phyloP scores from a whole-genome alignment of 1,284 basidiomycete species.

The Laetiporus sulphureus region DNA sequence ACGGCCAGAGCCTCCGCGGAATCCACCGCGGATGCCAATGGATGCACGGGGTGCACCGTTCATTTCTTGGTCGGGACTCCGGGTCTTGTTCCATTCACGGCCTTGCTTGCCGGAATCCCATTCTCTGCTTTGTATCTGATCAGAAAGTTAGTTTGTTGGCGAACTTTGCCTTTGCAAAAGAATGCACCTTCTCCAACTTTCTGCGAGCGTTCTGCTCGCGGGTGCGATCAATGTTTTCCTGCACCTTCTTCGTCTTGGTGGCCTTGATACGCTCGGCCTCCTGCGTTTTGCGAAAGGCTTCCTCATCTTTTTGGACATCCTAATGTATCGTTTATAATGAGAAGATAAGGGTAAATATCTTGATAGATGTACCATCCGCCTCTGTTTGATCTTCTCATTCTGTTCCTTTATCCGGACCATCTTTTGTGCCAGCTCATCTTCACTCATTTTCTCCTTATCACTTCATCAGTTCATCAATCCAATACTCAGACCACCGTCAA shows the following conservation, averaged over 20 bases:
- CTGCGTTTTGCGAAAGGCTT: slow-evolving; percentile 64
- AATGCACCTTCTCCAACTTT: slow-evolving; percentile 59
- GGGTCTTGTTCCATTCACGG: slow-evolving; percentile 33
- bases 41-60: slow-evolving; percentile 13
- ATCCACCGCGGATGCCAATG: slow-evolving; percentile 22
- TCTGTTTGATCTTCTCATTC: slow-evolving; percentile 78
- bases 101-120: slow-evolving; percentile 74
- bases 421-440: slow-evolving; percentile 63
- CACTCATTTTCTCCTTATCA: slow-evolving; percentile 62
- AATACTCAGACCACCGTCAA: slow-evolving; percentile 5
- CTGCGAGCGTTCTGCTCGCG: slow-evolving; percentile 70
- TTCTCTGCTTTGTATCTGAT: slow-evolving; percentile 55
- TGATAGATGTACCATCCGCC: slow-evolving; percentile 50
- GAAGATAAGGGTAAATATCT: too few species aligned
- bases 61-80: slow-evolving; percentile 12
- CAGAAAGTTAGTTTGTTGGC: not conserved
- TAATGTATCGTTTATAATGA: too few species aligned
- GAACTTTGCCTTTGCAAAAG: not conserved
- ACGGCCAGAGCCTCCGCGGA: slow-evolving; percentile 21
- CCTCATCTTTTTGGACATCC: slow-evolving; percentile 75
- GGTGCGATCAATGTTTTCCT: slow-evolving; percentile 57
- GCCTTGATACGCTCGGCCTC: slow-evolving; percentile 50
- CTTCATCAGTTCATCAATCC: slow-evolving; percentile 14
- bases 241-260: slow-evolving; percentile 53
- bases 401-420: slow-evolving; percentile 72